Conservation (phyloP, 495 filamentous ascomycete species). For the Penicillium cataractarum region DNA sequence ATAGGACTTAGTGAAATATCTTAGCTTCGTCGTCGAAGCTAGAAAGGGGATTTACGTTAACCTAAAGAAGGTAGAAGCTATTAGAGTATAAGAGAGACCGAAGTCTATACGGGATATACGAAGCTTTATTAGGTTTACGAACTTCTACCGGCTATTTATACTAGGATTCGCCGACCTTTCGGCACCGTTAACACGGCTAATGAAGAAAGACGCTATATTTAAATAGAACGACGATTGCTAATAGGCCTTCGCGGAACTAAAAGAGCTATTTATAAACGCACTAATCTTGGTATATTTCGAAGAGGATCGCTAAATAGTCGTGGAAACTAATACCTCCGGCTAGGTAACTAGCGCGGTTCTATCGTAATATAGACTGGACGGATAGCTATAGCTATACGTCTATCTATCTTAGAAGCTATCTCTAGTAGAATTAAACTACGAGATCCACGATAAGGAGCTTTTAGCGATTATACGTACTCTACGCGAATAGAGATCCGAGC, state of each 20-base stretch:
- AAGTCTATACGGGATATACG: too few relatives aligned
- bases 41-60: background rate
- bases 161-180: background rate
- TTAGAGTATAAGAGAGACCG: too few relatives aligned
- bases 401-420: constrained; percentile 5
- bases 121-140: too few relatives aligned
- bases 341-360: background rate
- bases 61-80: constrained; percentile 9
- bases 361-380: background rate
- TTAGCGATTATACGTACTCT: background rate
- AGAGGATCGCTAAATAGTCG: background rate
- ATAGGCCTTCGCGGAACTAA: constrained; percentile 2
- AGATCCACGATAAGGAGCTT: constrained; percentile 4
- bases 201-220: constrained; percentile 2
- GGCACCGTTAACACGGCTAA: background rate
- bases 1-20: background rate
- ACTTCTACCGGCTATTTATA: too few relatives aligned
- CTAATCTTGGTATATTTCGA: constrained; percentile 4
- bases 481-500: background rate
- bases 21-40: background rate
- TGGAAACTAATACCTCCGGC: constrained; percentile 1
- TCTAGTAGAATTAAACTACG: background rate
- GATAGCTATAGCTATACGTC: background rate
- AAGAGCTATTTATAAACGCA: constrained; percentile 5
- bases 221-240: constrained; percentile 3